Conservation (phyloP, 2,329 filamentous ascomycete genomes). For the Colletotrichum sp. region DNA sequence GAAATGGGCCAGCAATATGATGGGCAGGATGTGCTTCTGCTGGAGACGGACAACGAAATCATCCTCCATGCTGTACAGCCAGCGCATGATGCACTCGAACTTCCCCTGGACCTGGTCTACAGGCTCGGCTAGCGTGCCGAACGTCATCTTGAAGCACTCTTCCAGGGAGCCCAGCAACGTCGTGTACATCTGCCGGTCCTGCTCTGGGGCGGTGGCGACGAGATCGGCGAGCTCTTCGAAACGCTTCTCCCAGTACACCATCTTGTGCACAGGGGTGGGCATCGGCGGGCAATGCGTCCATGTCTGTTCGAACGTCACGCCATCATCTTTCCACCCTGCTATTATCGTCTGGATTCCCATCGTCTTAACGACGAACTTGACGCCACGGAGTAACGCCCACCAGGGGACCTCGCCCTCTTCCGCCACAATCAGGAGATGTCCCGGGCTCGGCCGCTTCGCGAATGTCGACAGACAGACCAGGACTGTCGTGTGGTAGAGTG, state of each 20-base stretch:
- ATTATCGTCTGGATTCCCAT: conserved; percentile 19
- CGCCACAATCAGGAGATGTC: conserved; percentile 22
- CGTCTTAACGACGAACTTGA: conserved; percentile 21
- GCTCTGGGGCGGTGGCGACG: background rate
- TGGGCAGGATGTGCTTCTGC: conserved; percentile 14
- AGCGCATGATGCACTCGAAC: conserved; percentile 19
- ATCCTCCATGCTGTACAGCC: conserved; percentile 20
- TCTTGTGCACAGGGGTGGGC: background rate
- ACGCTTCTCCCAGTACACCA: conserved; percentile 20
- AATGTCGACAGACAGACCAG: conserved; percentile 26
- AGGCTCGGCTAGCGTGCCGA: conserved; percentile 10
- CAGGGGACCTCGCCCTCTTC: conserved; percentile 22
- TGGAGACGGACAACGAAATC: conserved; percentile 11
- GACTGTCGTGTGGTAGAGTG: conserved; percentile 25
- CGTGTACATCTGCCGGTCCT: background rate
- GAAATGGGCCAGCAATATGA: conserved; percentile 23
- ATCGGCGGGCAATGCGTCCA: background rate
- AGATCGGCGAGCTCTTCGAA: conserved; percentile 16
- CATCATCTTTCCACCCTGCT: conserved; percentile 14
- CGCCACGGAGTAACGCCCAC: conserved; percentile 22
- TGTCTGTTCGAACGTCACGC: background rate
- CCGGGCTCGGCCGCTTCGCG: conserved; percentile 18
- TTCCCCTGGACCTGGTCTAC: background rate
- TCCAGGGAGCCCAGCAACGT: background rate
- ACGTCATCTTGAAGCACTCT: conserved; percentile 17